Evolutionary conservation across 208 protist species (phyloP).

Genomic region (Trypanosoma scelopori): DNA sequence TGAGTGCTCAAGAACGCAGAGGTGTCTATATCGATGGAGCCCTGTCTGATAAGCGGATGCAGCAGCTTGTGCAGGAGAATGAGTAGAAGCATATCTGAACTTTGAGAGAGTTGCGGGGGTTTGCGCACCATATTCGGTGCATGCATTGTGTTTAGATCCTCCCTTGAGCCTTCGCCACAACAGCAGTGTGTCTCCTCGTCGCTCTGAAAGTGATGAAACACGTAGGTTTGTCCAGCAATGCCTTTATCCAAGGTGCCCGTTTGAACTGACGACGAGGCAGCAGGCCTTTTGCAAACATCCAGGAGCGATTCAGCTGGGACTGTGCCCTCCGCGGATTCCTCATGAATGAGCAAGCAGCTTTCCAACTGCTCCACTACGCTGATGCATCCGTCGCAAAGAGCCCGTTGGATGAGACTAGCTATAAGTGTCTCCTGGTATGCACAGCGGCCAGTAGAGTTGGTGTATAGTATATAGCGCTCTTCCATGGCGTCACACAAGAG

Average conservation of each 20-base stretch:
- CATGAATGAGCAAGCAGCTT: conserved; percentile 62
- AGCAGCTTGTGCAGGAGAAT: conserved; percentile 60
- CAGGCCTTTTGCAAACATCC: no score
- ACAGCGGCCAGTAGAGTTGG: conserved; percentile 43
- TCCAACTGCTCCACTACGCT: conserved; percentile 76
- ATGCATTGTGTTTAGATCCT: conserved; percentile 47
- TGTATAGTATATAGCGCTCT: conserved; percentile 81
- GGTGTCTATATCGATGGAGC: conserved; percentile 15
- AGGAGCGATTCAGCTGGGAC: no score
- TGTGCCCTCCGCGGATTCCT: conserved; percentile 13
- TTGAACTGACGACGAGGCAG: neutral
- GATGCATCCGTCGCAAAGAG: conserved; percentile 53
- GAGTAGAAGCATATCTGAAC: conserved; percentile 68
- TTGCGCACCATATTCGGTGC: conserved; percentile 42
- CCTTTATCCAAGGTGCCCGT: neutral
- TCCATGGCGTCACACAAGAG: conserved; percentile 69
- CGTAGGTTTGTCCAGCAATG: conserved; percentile 32
- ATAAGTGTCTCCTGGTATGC: conserved; percentile 75
- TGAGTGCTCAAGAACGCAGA: conserved; percentile 47
- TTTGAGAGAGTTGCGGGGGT: conserved; percentile 42
- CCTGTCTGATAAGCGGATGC: conserved; percentile 16
- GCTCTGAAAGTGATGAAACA: conserved; percentile 81
- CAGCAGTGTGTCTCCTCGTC: conserved; percentile 46
- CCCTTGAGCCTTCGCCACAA: conserved; percentile 49
- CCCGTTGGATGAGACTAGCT: conserved; percentile 63